A percentile compares a stretch with the other conserved stretches of the same genome.
Conservation (phyloP, 805 yeast species). For the Starmerella etchellsii region DNA sequence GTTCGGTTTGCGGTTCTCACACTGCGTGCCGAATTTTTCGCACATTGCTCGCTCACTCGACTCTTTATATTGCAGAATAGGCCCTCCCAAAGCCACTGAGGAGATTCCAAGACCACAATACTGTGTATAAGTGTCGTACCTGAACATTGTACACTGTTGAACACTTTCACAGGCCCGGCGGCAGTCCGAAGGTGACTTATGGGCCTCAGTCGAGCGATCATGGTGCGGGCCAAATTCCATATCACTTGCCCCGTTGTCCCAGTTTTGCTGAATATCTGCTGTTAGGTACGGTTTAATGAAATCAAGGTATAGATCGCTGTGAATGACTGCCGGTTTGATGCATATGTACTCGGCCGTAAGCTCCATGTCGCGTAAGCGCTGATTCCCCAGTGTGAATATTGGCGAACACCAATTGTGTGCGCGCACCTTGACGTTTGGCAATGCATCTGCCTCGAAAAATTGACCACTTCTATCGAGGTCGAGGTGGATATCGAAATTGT, state of each 20-base stretch:
- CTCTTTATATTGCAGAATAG: constrained; percentile 17
- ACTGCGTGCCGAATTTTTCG: constrained; percentile 9
- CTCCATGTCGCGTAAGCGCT: constrained; percentile 19
- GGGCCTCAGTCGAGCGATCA: constrained; percentile 11
- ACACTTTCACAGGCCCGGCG: constrained; percentile 17
- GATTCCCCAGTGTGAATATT: constrained; percentile 20
- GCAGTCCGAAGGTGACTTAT: constrained; percentile 19
- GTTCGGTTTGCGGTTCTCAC: constrained; percentile 8
- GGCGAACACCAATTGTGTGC: constrained; percentile 23
- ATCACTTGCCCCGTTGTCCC: constrained; percentile 24
- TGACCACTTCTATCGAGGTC: constrained; percentile 15
- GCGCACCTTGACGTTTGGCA: constrained; percentile 13
- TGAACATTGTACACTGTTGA: constrained; percentile 21
- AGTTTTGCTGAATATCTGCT: constrained; percentile 17
- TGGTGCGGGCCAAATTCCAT: constrained; percentile 12
- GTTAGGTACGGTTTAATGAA: constrained; percentile 20
- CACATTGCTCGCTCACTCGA: constrained; percentile 9
- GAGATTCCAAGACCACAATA: constrained; percentile 25
- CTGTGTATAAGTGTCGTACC: constrained; percentile 20
- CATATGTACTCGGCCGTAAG: constrained; percentile 20
- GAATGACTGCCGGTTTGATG: constrained; percentile 13
- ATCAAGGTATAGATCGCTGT: constrained; percentile 22
- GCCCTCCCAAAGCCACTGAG: constrained; percentile 22
- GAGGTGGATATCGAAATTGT: constrained; percentile 7
- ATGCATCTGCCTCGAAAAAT: constrained; percentile 23